Evolutionary conservation across 345 rosid species (phyloP), one percentile per base, ranked within the genome.

Genomic region (Anacardium occidentale): DNA sequence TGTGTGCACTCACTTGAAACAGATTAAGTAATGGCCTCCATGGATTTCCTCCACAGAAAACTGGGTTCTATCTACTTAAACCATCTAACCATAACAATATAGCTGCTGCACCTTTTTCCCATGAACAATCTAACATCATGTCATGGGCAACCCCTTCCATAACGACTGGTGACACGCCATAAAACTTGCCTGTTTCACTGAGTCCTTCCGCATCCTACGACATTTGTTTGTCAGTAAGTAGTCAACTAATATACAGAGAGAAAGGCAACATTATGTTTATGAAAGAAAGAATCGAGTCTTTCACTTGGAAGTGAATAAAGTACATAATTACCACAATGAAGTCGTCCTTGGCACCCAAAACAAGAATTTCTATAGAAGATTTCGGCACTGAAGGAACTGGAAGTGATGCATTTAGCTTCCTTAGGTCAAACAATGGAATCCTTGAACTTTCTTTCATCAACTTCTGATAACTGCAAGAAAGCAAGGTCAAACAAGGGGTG

Each of bases 81-180:
- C 66, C 81, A 72, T 80, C 81, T n/a, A 90, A 70, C 98, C 92
- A 91, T 56, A 82, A 54, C 13, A 83, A 75, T 70, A 94, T 64
- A 56, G 70, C 79, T 53, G 74, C 66, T 4, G 93, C 94, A 34
- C 94, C 91, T 83, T 81, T 83, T 50, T 85, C 91, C 98, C 97
- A 90, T 3, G 83, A 85, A 82, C 89, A 85, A 74, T 91, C 96
- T 62, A 94, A 77, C 98, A 91, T 94, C 90, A 94, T 80, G 80
- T 91, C 96, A 70, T 94, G 97, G 54, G 94, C 97, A 74, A 94
- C 85, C 64, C 90, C 91, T 82, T 87, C 85, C 26, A 91, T 47
- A 51, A 87, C 83, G 69, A 88, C 77, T 3, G 94, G 91, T 8
- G 83, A 54, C 13, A 84, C 91, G 0, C 86, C 88, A 26, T 87